A percentile compares a stretch with the other conserved stretches of the same genome.
phyloP scores from a whole-genome alignment of 75 land plant genomes.

The Sequoia sempervirens region DNA sequence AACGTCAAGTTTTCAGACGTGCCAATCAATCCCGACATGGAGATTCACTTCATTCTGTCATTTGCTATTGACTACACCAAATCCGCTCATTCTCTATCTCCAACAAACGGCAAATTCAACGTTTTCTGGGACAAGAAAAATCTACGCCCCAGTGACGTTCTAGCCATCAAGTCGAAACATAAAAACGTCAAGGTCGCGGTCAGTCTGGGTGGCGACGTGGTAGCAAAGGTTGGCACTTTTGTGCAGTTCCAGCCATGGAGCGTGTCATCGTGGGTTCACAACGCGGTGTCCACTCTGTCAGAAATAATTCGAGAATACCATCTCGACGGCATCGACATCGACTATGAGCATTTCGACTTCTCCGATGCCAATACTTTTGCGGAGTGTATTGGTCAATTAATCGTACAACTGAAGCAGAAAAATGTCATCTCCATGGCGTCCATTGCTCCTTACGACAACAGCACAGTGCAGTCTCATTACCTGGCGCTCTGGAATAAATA shows the following conservation, averaged over 20 bases:
- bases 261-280: slow-evolving; percentile 13
- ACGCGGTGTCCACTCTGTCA: slow-evolving; percentile 43
- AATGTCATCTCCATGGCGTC: slow-evolving; percentile 19
- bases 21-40: neutral
- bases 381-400: slow-evolving; percentile 19
- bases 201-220: slow-evolving; percentile 7
- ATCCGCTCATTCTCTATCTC: neutral
- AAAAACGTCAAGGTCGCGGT: slow-evolving; percentile 10
- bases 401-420: slow-evolving; percentile 7
- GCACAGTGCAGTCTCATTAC: slow-evolving; percentile 4
- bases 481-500: slow-evolving; percentile 6
- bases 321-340: slow-evolving; percentile 27
- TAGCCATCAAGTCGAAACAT: neutral
- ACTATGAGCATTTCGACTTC: slow-evolving; percentile 13
- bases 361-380: slow-evolving; percentile 3
- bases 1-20: neutral
- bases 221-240: neutral
- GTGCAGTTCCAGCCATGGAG: slow-evolving; percentile 11
- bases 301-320: slow-evolving; percentile 6
- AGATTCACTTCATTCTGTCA: slow-evolving; percentile 3
- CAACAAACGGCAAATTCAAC: slow-evolving; percentile 9
- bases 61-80: slow-evolving; percentile 13
- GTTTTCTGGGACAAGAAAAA: neutral
- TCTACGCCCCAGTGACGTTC: neutral
- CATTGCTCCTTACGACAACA: slow-evolving; percentile 20